Evolutionary conservation across 306 rosid genomes (phyloP).

Genomic region (Fragaria vesca): DNA sequence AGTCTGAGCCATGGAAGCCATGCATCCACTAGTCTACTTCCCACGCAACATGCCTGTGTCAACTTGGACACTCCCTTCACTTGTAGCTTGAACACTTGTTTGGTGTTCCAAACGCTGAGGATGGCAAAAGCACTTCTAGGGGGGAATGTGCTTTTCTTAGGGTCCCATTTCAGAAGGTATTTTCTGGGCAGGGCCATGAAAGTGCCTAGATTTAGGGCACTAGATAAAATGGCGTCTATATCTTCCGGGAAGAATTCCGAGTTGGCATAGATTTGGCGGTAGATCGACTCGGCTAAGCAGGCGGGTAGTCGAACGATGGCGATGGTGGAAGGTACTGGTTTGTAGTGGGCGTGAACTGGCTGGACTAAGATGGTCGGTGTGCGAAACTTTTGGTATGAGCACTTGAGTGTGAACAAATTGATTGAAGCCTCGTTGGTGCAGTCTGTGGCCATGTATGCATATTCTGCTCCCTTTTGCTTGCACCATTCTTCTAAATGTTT

Average conservation of each 20-base stretch:
- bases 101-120: conserved; percentile 89
- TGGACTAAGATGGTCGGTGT: conserved; percentile 70
- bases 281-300: conserved; percentile 39
- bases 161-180: conserved; percentile 46
- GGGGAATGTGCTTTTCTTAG: conserved; percentile 42
- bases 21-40: conserved; percentile 67
- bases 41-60: conserved; percentile 59
- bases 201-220: conserved; percentile 73
- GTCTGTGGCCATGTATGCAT: conserved; percentile 86
- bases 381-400: conserved; percentile 70
- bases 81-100: conserved; percentile 80
- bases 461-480: conserved; percentile 67
- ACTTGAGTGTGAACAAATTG: conserved; percentile 72
- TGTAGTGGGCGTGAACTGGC: conserved; percentile 84
- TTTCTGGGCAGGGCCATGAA: conserved; percentile 78
- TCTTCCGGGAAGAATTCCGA: conserved; percentile 80
- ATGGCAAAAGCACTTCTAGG: conserved; percentile 54
- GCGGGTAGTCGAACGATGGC: conserved; percentile 46
- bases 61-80: conserved; percentile 67
- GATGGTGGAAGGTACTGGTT: conserved; percentile 40
- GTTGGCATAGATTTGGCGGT: conserved; percentile 44
- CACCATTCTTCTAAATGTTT: conserved; percentile 76
- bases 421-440: conserved; percentile 82
- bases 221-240: conserved; percentile 53
- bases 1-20: conserved; percentile 83